Base-by-base conservation (phyloP, 2,329 filamentous ascomycete species). In the Metarhizium humberi region DNA sequence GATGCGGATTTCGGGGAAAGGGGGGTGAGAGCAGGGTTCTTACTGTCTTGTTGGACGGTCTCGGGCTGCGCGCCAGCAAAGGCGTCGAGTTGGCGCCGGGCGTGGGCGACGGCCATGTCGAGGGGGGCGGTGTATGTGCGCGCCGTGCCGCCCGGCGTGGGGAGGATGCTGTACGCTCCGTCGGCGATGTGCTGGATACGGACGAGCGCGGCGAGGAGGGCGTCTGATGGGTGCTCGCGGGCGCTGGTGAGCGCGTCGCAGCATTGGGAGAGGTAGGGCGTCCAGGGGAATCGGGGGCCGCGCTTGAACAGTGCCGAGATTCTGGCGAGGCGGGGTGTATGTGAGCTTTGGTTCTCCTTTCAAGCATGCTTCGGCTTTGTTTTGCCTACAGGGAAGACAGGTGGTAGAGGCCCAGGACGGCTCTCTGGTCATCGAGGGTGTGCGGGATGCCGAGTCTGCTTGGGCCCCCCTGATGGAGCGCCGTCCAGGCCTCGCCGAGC, bases 401-500 rank as follows among this genome's bases (percentile, higher is more conserved):
- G 29, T 74, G 74, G 45, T 71, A 77, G 51, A 68, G 66, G 0
- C 73, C 74, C 0, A 77, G 58, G 3, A 72, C 61, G 0, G 73
- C 67, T 0, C 74, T 68, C 58, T 72, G 71, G 38, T 75, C 73
- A 0, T 69, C 65, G 14, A 25, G 25, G 25, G 25, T 25, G 25
- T 25, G 25, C 25, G 25, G 25, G 25, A 25, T 25, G 25, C 25
- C 25, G 25, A 25, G 25, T 25, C 25, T 4, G 25, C 25, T 25
- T 4, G 25, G 25, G 25, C 25, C 25, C 25, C 25, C 25, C 25
- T 25, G 25, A 25, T 25, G 25, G 25, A 25, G 25, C 1, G 25
- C 25, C 25, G 25, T 25, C 25, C 25, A 25, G 25, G 25, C 25
- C 25, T 25, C 25, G 25, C 25, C 25, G 25, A 25, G 25, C 25